Evolutionary conservation across 2,329 filamentous ascomycete genomes (phyloP), one percentile per base, ranked within the genome.

Genomic region (Fusarium miscanthi): DNA sequence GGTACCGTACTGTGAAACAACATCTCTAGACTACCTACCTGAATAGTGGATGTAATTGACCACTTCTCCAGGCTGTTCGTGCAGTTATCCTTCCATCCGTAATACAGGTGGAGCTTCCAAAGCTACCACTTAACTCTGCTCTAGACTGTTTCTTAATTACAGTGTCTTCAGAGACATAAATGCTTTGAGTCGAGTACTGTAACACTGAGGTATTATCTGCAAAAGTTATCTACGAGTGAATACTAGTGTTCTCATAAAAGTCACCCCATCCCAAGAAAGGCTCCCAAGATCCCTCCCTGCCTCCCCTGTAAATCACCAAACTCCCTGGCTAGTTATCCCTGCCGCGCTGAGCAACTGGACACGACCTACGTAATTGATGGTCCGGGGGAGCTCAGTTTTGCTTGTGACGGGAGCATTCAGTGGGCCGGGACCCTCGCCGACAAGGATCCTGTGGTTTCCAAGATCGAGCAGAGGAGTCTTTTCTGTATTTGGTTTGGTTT

Each of bases 301-400:
- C 54, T 30, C 27, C 27, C 27, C 59, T 62, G 64, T 56, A 63
- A 63, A 60, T 63, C 57, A 54, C 43, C 41, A 59, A 56, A 59
- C 41, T 64, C 43, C 62, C 62, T 52, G 51, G 42, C 46, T 51
- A 60, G 53, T 59, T 37, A 52, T 74, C 73, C 74, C 74, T 75
- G 74, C 60, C 51, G 60, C 49, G 74, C 74, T 75, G 74, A 75
- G 66, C 45, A 69, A 56, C 63, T 52, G 35, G 63, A 35, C 45
- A 66, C 53, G 35, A 70, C 53, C 68, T 75, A 74, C 74, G 73
- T 75, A 75, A 75, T 74, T 38, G 64, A 72, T 75, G 63, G 73
- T 73, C 73, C 37, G 63, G 73, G 70, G 72, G 51, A 66, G 59
- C 42, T 59, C 62, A 62, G 27, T 63, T 69, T 64, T 69, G 58